Evolutionary conservation across 139 green algal genomes (phyloP).

Genomic region (Micractinium conductrix): DNA sequence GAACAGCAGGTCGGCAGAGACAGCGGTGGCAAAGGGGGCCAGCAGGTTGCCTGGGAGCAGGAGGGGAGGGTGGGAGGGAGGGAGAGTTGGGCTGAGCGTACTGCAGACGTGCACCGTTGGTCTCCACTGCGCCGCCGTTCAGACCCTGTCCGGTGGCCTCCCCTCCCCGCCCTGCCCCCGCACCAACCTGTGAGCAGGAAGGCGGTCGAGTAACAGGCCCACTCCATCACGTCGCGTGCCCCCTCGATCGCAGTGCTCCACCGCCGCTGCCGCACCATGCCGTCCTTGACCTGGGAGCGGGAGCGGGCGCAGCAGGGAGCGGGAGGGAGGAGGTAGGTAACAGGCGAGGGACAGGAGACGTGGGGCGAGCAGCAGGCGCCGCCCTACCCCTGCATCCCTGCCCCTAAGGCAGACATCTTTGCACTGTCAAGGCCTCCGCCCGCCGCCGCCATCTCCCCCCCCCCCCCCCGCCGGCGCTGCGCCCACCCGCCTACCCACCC

Average conservation of each 20-base stretch:
- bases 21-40: conserved; percentile 26
- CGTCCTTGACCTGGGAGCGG: conserved; percentile 31
- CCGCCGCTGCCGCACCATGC: conserved; percentile 36
- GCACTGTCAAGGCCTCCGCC: not conserved
- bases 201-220: conserved; percentile 11
- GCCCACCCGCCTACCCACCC: not conserved
- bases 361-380: not conserved
- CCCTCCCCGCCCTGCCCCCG: not conserved
- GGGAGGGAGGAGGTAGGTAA: not conserved
- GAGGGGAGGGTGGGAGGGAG: not conserved
- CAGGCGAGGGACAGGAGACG: not conserved
- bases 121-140: too few relatives aligned
- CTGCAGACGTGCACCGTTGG: not conserved
- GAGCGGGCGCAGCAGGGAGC: too few relatives aligned
- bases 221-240: conserved; percentile 35
- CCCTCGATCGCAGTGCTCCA: conserved; percentile 42
- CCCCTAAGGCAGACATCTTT: not conserved
- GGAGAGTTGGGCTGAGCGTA: not conserved
- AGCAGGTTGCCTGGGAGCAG: conserved; percentile 33
- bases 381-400: not conserved
- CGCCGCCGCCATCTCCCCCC: not conserved
- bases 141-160: not conserved
- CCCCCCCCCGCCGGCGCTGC: not conserved
- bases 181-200: conserved; percentile 33
- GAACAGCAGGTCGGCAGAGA: conserved; percentile 33